Percentiles rank a stretch among this genome's conserved stretches.
Evolutionary conservation across 306 rosid genomes (phyloP).

Genomic region (Cajanus cajan): DNA sequence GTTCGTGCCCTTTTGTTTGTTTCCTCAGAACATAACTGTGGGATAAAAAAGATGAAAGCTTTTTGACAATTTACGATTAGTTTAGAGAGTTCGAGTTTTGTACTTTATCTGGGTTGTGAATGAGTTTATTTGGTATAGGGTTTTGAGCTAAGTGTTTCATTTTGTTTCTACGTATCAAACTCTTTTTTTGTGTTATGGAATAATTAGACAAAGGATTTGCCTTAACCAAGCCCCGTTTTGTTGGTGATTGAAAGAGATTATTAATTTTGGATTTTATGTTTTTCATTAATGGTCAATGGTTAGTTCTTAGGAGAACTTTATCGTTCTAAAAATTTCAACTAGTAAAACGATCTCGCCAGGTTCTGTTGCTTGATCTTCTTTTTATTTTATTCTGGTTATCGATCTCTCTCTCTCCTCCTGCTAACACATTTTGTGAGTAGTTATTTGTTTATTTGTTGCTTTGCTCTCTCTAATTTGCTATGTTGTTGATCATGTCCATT

Average conservation of each 20-base stretch:
- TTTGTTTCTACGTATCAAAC: neutral
- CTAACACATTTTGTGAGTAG: neutral
- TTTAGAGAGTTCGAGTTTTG: neutral
- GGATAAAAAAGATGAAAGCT: conserved; percentile 3
- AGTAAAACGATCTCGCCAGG: neutral
- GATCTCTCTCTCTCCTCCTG: neutral
- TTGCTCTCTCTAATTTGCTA: neutral
- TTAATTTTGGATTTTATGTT: neutral
- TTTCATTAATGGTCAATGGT: neutral
- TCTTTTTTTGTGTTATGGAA: neutral
- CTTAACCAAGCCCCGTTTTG: neutral
- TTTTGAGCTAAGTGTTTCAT: conserved; percentile 9
- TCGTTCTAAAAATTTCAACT: neutral
- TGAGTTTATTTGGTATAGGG: neutral
- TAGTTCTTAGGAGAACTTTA: neutral
- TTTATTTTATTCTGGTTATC: neutral
- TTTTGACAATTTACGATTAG: neutral
- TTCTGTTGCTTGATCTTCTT: conserved; percentile 6
- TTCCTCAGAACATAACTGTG: neutral
- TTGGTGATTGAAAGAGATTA: neutral
- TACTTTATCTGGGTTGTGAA: conserved; percentile 15
- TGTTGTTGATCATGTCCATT: neutral
- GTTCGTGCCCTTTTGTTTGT: conserved; percentile 24
- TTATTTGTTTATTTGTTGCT: neutral
- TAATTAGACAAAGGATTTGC: neutral